Percentiles rank a stretch among this genome's conserved stretches.
phyloP scores from a whole-genome alignment of 2,329 filamentous ascomycete species.

The Fusarium circinatum region DNA sequence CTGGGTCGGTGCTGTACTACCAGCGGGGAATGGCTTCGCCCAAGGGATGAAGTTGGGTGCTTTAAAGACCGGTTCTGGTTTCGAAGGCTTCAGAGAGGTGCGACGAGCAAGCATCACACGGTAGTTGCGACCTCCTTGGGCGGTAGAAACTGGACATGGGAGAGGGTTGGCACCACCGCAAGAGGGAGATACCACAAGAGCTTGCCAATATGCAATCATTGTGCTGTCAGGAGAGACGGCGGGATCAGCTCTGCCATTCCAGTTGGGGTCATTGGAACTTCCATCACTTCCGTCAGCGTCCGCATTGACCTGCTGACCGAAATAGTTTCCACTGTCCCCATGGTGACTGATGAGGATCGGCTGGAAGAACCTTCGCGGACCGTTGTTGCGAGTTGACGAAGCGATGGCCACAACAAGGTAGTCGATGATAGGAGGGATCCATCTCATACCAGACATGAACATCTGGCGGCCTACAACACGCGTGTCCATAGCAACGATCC shows the following conservation, averaged over 20 bases:
- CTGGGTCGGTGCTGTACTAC: neutral
- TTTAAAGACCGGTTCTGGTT: conserved; percentile 30
- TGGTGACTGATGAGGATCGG: conserved; percentile 55
- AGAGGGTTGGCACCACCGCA: conserved; percentile 58
- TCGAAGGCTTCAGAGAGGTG: conserved; percentile 43
- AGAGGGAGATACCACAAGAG: conserved; percentile 43
- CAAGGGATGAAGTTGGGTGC: neutral
- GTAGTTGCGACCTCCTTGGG: conserved; percentile 51
- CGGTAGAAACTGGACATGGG: conserved; percentile 53
- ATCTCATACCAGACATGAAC: conserved; percentile 53
- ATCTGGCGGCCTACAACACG: conserved; percentile 54
- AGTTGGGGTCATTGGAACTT: conserved; percentile 56
- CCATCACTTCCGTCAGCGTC: conserved; percentile 49
- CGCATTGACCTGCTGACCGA: conserved; percentile 55
- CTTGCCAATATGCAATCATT: conserved; percentile 55
- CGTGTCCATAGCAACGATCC: conserved; percentile 56
- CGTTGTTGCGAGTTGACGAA: conserved; percentile 58
- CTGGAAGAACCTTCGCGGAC: conserved; percentile 57
- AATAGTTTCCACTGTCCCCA: conserved; percentile 57
- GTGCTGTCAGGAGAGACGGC: conserved; percentile 55
- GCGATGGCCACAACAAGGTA: conserved; percentile 46
- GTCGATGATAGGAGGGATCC: conserved; percentile 55
- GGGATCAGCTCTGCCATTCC: conserved; percentile 60
- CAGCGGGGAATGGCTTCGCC: neutral
- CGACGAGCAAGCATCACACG: conserved; percentile 56